Evolutionary conservation across 2,329 filamentous ascomycete species (phyloP), one percentile per base, ranked within the genome.

Genomic region (Neurospora sp.): DNA sequence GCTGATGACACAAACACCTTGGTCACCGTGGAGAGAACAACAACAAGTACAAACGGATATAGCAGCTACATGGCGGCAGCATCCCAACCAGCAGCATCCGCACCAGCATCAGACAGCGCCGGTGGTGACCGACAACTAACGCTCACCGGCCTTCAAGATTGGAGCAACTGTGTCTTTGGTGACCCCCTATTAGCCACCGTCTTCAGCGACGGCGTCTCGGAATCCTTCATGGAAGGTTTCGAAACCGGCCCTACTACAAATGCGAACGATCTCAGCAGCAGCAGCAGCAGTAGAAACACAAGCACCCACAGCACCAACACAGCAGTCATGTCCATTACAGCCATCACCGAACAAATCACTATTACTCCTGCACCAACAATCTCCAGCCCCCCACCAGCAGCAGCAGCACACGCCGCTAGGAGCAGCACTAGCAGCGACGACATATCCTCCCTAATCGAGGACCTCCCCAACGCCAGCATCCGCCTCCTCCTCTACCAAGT

Each of bases 131-230:
- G 23, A 68, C 41, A 8, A 57, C 68, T 83, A 15, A 75, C 75
- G 28, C 76, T 88, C 15, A 84, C 81, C 0, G 86, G 86, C 0
- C 76, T 89, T n/a, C 81, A 81, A 39, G 85, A 87, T 77, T 89
- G 87, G 87, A 84, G 84, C 71, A 84, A 83, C 70, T 84, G 84
- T 62, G 73, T 88, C 11, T 89, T 89, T 72, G 87, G 87, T 11
- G 88, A 89, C 71, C 86, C 87, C 0, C 75, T 89, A 2, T 79
- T 90, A 67, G 81, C 84, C 2, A 80, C 79, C 3, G 80, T 81
- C 6, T 86, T 89, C 73, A 81, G 79, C 73, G 80, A 82, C 15
- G 76, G 69, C 39, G 80, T 83, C 0, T 82, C 79, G 4, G 74
- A 79, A 12, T 80, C 82, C 0, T 84, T 88, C 40, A 76, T 86